Evolutionary conservation across 768 basidiomycete genomes (phyloP).

Genomic region (Agrocybe chaxingu): DNA sequence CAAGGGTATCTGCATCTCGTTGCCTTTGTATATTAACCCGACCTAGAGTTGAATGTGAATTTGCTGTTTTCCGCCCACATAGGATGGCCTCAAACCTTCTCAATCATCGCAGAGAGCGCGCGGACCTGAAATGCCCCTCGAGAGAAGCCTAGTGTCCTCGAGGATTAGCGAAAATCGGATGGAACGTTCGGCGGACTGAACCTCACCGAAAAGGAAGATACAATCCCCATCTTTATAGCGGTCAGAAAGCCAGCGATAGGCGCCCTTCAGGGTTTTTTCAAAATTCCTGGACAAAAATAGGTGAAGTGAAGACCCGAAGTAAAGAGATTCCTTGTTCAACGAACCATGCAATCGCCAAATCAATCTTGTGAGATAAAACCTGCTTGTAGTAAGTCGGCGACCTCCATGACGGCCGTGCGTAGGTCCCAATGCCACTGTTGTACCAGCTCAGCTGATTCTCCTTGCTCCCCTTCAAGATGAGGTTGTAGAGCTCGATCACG

Average conservation of each 20-base stretch:
- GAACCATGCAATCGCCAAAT: conserved; percentile 12
- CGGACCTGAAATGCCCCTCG: conserved; percentile 47
- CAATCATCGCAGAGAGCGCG: conserved; percentile 41
- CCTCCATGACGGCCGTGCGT: conserved; percentile 16
- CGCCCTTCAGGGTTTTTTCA: conserved; percentile 29
- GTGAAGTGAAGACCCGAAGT: background rate
- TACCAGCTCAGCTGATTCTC: conserved; percentile 24
- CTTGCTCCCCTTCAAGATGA: conserved; percentile 14
- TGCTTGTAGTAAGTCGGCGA: conserved; percentile 12
- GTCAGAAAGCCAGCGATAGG: conserved; percentile 42
- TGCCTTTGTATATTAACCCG: conserved; percentile 38
- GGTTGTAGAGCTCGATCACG: conserved; percentile 24
- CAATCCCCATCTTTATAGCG: conserved; percentile 34
- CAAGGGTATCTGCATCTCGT: conserved; percentile 29
- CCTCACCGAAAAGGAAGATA: conserved; percentile 38
- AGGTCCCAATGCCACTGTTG: conserved; percentile 29
- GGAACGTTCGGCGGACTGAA: background rate
- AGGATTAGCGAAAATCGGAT: background rate
- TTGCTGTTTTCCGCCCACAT: too few relatives aligned
- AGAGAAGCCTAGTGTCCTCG: conserved; percentile 35
- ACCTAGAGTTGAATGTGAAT: conserved; percentile 23
- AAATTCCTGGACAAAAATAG: conserved; percentile 26
- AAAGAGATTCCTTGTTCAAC: background rate
- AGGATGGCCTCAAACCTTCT: conserved; percentile 23
- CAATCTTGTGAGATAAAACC: conserved; percentile 8